Base-by-base conservation (phyloP, 2,329 filamentous ascomycete genomes). In the Sporothrix protearum region DNA sequence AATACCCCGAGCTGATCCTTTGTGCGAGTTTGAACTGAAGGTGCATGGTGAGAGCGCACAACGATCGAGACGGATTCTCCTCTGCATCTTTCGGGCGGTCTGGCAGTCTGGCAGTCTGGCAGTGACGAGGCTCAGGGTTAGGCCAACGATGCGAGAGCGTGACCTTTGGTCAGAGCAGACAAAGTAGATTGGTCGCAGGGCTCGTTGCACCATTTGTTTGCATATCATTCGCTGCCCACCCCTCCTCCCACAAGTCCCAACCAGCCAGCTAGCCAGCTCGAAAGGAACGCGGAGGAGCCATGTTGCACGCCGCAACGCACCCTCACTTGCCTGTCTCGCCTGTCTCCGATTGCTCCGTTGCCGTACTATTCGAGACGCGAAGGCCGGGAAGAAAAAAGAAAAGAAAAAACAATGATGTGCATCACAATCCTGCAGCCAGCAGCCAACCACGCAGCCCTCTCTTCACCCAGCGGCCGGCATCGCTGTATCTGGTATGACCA, bases 1-100 rank as follows among this genome's bases (percentile, higher is more conserved):
- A 68, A 57, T 36, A 28, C 45, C 57, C 69, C 59, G 69, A 71
- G 69, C 59, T 39, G 49, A 47, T 66, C 47, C 61, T 66, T 36
- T 57, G 45, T 63, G 55, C 19, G 25, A 28, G 55, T 36, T 51
- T 53, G n/a, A 51, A 70, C 30, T 64, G 57, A 55, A 61, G 6
- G 47, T 42, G 49, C 47, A 57, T 57, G 47, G 28, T 59, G 25
- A 12, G 25, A 67, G 28, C n/a, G 28, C 42, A 67, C 45, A 36
- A 33, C 28, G 28, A 39, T 45, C 12, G 28, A 51, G 28, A 36
- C 45, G 42, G 28, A 51, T n/a, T 49, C 28, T 33, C 33, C 42
- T 30, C 42, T 25, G 25, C 14, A 30, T n/a, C 42, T 19, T 14
- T 47, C 45, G 63, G 63, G 25, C 49, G 63, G 63, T 45, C 42